A percentile compares a stretch with the other conserved stretches of the same genome.
Conservation (phyloP, 352 stramenopile genomes). For the Globisporangium cylindrosporum region DNA sequence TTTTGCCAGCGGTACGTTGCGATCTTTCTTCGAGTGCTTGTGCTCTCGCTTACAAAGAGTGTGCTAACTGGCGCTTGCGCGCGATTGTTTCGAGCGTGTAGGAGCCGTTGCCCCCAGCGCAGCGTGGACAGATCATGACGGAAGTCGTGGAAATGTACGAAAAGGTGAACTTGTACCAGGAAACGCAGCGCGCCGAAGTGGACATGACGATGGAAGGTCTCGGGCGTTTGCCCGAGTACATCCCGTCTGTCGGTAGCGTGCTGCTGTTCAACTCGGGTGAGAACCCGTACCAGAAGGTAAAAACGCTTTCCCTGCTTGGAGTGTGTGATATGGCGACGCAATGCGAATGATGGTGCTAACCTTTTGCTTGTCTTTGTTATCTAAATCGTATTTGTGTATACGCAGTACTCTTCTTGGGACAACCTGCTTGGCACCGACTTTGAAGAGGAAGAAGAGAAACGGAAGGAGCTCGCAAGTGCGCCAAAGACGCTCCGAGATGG, state of each 20-base stretch:
- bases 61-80: not conserved
- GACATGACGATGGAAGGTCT: constrained; percentile 80
- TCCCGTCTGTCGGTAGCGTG: constrained; percentile 77
- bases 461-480: constrained; percentile 75
- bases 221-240: constrained; percentile 73
- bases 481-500: constrained; percentile 79
- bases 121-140: constrained; percentile 74
- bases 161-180: constrained; percentile 76
- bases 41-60: not conserved
- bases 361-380: not conserved
- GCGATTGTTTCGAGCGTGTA: constrained; percentile 14
- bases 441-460: constrained; percentile 84
- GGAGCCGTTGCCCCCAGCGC: constrained; percentile 65
- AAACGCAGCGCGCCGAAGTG: constrained; percentile 67
- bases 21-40: not conserved
- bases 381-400: constrained; percentile 2
- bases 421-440: constrained; percentile 85
- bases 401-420: constrained; percentile 86
- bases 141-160: constrained; percentile 85
- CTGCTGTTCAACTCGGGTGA: constrained; percentile 87
- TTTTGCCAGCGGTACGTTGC: constrained; percentile 54
- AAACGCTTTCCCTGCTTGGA: not conserved
- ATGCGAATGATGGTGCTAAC: not conserved
- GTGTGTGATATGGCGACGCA: not conserved
- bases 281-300: constrained; percentile 86